Percentiles rank a stretch among this genome's conserved stretches.
Conservation (phyloP, 352 stramenopile species). For the Phytophthora crassamura region DNA sequence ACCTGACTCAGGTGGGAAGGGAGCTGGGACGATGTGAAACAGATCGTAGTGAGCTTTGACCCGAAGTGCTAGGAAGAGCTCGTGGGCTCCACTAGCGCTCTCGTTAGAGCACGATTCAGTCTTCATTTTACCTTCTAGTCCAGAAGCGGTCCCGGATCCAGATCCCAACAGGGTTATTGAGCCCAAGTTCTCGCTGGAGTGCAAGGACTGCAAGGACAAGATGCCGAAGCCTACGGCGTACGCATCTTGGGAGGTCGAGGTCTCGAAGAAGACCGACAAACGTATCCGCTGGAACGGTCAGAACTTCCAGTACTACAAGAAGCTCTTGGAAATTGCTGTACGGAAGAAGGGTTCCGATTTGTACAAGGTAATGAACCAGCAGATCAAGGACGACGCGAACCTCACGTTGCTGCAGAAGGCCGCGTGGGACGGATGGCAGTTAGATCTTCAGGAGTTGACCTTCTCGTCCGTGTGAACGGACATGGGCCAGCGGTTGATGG, state of each 20-base stretch:
- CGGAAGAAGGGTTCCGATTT: not conserved
- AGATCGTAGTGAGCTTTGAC: too few species aligned
- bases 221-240: not conserved
- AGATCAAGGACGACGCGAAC: not conserved
- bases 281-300: slow-evolving; percentile 7
- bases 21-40: too few species aligned
- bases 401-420: not conserved
- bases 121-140: too few species aligned
- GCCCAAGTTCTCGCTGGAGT: too few species aligned
- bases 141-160: too few species aligned
- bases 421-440: not conserved
- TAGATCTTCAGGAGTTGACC: slow-evolving; percentile 1
- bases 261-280: slow-evolving; percentile 9
- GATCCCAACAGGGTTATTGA: too few species aligned
- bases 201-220: not conserved
- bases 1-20: too few species aligned
- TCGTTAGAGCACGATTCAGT: too few species aligned
- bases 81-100: too few species aligned
- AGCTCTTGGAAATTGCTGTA: slow-evolving; percentile 5
- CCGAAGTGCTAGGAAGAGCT: too few species aligned
- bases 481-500: not conserved
- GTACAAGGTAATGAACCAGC: slow-evolving; percentile 6
- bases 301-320: slow-evolving; percentile 20
- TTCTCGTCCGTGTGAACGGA: slow-evolving; percentile 5
- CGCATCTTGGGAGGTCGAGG: slow-evolving; percentile 1